A percentile compares a stretch with the other conserved stretches of the same genome.
Conservation (phyloP, 352 stramenopile species). For the Globisporangium splendens region DNA sequence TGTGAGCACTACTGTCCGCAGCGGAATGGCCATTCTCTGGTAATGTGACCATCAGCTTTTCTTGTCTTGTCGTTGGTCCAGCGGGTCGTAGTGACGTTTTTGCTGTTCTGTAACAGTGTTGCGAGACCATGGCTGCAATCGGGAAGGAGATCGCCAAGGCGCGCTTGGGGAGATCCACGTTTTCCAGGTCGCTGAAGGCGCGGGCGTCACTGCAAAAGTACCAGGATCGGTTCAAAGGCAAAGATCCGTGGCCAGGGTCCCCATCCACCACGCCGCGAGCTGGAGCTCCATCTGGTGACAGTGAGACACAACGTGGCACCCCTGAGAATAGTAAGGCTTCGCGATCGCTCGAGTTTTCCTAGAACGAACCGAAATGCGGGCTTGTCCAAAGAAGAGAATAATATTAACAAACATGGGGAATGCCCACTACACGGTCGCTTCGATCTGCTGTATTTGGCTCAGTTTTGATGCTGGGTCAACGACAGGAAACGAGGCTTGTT, state of each 20-base stretch:
- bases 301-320: not conserved
- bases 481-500: no score
- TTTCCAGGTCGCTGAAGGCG: slow-evolving; percentile 58
- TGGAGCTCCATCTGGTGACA: not conserved
- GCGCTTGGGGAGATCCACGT: slow-evolving; percentile 54
- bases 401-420: no score
- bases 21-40: slow-evolving; percentile 53
- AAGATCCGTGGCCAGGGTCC: slow-evolving; percentile 57
- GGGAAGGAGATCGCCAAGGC: slow-evolving; percentile 59
- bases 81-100: not conserved
- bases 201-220: slow-evolving; percentile 67
- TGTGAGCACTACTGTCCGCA: slow-evolving; percentile 74
- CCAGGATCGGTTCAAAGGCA: slow-evolving; percentile 60
- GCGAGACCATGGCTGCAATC: slow-evolving; percentile 56
- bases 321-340: slow-evolving; percentile 1
- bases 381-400: no score
- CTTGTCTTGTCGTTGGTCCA: no score
- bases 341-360: slow-evolving; percentile 4
- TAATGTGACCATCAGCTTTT: slow-evolving; percentile 9
- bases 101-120: slow-evolving; percentile 32
- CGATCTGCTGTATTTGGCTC: no score
- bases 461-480: no score
- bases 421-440: no score
- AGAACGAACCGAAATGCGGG: no score
- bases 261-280: slow-evolving; percentile 13